Base-by-base conservation (phyloP, 2,329 filamentous ascomycete genomes). In the Diaporthe aspalathi region DNA sequence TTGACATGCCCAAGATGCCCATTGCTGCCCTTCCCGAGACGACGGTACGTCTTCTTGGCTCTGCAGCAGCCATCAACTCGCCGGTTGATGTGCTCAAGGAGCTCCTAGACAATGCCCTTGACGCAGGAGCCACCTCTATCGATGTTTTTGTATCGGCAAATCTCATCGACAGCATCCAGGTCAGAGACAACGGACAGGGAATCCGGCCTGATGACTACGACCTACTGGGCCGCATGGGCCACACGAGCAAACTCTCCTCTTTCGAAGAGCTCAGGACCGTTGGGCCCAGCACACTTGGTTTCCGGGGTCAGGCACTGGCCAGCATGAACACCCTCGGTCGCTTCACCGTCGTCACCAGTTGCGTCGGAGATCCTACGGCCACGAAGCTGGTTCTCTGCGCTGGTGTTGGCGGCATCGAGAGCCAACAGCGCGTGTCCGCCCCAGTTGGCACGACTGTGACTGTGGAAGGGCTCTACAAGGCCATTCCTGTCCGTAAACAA, bases 41-140 rank as follows among this genome's bases (percentile, higher is more conserved):
- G 3, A 85, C 87, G 17, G 82, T 86, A 27, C 85, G 86, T 57
- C 85, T 88, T 14, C 83, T 95, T 8, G 87, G 89, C 45, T 89
- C 92, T 9, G 84, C 88, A 3, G 84, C 90, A 74, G 84, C 86
- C 56, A 85, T 94, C 63, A 84, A 86, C 6, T 88, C 88, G 9
- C 86, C 92, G 0, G 81, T 84, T 16, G 86, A 88, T 14, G 81
- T 93, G 2, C 87, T 94, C 75, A 95, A 95, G 77, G 93, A 95
- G 80, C 88, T 95, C 5, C 80, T 95, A 40, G 93, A 95, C 75
- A 95, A 95, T 79, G 86, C 92, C 53, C 86, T 95, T 24, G 93
- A 95, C 79, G 91, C 92, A 9, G 84, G 86, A 67, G 92, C 93
- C 16, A 91, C 87, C 2, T 86, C 86, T 2, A 83, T 95, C 70